These are phyloP conservation scores for Cylindrotheca fusiformis DNA, from an alignment of 108 stramenopile genomes.

Conservation along the genomic window DNA sequence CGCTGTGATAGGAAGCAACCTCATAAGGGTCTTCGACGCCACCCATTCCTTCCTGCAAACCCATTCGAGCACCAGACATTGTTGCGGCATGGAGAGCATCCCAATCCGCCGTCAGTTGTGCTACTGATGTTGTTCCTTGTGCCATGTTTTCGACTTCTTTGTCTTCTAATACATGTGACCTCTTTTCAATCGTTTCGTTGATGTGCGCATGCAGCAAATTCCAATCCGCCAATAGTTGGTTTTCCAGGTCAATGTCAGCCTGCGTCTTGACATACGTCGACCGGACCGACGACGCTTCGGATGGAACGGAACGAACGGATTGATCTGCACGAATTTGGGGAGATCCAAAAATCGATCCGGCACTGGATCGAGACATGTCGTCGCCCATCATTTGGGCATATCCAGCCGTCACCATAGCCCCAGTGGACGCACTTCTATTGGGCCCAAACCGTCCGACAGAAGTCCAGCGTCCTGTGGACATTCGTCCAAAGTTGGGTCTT, in stretches of 20 bases:
- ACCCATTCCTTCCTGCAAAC: slow-evolving; percentile 10
- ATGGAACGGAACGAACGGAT: background rate
- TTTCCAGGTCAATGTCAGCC: slow-evolving; percentile 4
- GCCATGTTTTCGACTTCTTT: no score
- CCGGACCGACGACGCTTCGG: background rate
- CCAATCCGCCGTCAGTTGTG: no score
- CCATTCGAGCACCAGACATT: slow-evolving; percentile 14
- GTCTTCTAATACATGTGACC: no score
- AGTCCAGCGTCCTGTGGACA: slow-evolving; percentile 8
- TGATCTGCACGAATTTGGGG: slow-evolving; percentile 3
- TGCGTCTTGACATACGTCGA: slow-evolving; percentile 2
- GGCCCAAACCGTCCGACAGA: slow-evolving; percentile 12
- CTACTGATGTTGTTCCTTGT: no score
- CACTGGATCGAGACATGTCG: slow-evolving; percentile 13
- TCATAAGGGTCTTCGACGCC: background rate
- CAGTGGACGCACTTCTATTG: background rate
- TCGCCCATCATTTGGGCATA: slow-evolving; percentile 19
- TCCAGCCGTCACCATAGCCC: slow-evolving; percentile 2
- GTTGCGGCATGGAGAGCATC: slow-evolving; percentile 20
- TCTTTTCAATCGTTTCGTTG: background rate
- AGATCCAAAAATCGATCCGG: background rate
- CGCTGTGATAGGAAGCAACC: slow-evolving; percentile 15
- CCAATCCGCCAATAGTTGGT: slow-evolving; percentile 6
- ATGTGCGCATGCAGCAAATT: background rate
- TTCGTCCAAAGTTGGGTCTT: background rate